These are phyloP conservation scores for Coniophora puteana DNA, from an alignment of 1,284 basidiomycete species.

Conservation along the genomic window DNA sequence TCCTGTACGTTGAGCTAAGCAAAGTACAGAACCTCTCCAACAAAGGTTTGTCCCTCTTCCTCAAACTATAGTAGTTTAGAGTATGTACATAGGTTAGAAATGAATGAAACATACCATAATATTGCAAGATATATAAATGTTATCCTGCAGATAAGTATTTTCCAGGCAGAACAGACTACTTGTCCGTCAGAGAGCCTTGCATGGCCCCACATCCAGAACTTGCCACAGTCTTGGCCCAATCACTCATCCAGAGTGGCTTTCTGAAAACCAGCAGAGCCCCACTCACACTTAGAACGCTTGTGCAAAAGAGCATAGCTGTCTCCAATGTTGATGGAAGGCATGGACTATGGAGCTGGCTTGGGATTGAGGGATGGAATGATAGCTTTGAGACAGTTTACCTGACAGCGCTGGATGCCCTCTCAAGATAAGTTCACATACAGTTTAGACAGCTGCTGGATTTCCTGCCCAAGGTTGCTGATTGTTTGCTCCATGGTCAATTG, in stretches of 20 bases:
- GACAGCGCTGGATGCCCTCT: slow-evolving; percentile 3
- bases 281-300: slow-evolving; percentile 8
- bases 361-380: slow-evolving; percentile 1
- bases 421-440: slow-evolving; percentile 5
- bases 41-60: no score
- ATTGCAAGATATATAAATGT: slow-evolving; percentile 6
- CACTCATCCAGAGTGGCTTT: no score
- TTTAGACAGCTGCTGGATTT: slow-evolving; percentile 4
- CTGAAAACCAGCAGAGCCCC: neutral
- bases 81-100: no score
- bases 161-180: slow-evolving; percentile 5
- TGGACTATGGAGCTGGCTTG: neutral
- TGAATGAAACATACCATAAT: no score
- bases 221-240: slow-evolving; percentile 2
- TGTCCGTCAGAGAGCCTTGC: slow-evolving; percentile 7
- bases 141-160: slow-evolving; percentile 1
- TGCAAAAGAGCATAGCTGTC: slow-evolving; percentile 1
- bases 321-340: slow-evolving; percentile 4
- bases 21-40: no score
- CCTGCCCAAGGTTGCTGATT: slow-evolving; percentile 7
- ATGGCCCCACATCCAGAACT: slow-evolving; percentile 4
- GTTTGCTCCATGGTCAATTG: slow-evolving; percentile 8
- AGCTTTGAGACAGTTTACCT: slow-evolving; percentile 4
- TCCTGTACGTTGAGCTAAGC: no score
- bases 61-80: no score